These are phyloP conservation scores for Aspergillus glaucus DNA, from an alignment of 2,329 filamentous ascomycete species.

Conservation along the genomic window DNA sequence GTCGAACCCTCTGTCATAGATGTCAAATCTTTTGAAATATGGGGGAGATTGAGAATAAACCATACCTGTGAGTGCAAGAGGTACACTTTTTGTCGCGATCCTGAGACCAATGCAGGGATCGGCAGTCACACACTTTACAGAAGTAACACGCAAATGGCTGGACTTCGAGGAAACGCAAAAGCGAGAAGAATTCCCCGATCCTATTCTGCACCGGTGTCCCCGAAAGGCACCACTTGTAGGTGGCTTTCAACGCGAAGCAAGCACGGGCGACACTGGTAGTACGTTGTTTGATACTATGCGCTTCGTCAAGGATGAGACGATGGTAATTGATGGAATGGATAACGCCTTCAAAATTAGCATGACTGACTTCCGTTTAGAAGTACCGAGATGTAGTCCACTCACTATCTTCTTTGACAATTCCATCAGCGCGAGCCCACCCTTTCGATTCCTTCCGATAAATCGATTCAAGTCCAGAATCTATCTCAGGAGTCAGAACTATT, in stretches of 20 bases:
- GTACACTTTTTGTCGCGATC: slow-evolving; percentile 65
- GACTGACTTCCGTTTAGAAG: not conserved
- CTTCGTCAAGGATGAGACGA: slow-evolving; percentile 88
- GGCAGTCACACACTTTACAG: slow-evolving; percentile 79
- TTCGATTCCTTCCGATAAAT: slow-evolving; percentile 89
- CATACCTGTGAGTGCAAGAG: slow-evolving; percentile 55
- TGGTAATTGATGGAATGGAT: slow-evolving; percentile 86
- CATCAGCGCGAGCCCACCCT: slow-evolving; percentile 75
- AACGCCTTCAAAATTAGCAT: slow-evolving; percentile 44
- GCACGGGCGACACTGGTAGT: slow-evolving; percentile 89
- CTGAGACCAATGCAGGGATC: slow-evolving; percentile 76
- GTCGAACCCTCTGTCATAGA: slow-evolving; percentile 47
- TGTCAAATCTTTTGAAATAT: slow-evolving; percentile 8
- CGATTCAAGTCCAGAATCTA: slow-evolving; percentile 67
- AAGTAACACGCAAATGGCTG: slow-evolving; percentile 88
- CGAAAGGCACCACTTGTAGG: slow-evolving; percentile 91
- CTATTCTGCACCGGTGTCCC: slow-evolving; percentile 95
- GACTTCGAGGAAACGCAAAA: slow-evolving; percentile 85
- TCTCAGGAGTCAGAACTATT: slow-evolving; percentile 4
- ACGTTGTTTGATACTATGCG: slow-evolving; percentile 81
- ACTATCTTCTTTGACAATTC: slow-evolving; percentile 71
- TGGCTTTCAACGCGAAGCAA: slow-evolving; percentile 82
- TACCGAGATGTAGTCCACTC: slow-evolving; percentile 8
- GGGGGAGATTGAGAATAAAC: slow-evolving; percentile 8
- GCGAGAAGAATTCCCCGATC: slow-evolving; percentile 93